Percentiles rank a stretch among this genome's conserved stretches.
phyloP scores from a whole-genome alignment of 306 rosid species.

The Dryas alaskensis region DNA sequence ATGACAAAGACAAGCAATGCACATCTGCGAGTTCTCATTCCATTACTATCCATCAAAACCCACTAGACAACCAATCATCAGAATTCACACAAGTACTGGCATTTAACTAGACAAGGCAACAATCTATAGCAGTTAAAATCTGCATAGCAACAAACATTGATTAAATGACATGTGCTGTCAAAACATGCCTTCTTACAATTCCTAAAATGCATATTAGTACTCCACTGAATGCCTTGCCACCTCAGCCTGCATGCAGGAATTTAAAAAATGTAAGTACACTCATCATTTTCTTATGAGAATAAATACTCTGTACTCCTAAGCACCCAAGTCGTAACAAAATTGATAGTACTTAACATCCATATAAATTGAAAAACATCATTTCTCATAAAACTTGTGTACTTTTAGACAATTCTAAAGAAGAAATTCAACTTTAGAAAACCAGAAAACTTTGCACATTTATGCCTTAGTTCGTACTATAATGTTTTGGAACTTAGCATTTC shows the following conservation, averaged over 20 bases:
- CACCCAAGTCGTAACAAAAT: background rate
- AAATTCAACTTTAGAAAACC: background rate
- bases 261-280: constrained; percentile 18
- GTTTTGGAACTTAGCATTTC: background rate
- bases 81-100: background rate
- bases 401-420: background rate
- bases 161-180: background rate
- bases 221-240: constrained; percentile 60
- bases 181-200: background rate
- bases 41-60: constrained; percentile 3
- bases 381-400: background rate
- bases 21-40: background rate
- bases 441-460: background rate
- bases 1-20: too few species aligned
- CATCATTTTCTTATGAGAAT: background rate
- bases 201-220: constrained; percentile 32
- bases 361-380: background rate
- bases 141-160: background rate
- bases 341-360: background rate
- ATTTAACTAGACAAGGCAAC: background rate
- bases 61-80: background rate
- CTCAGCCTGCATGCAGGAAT: constrained; percentile 53
- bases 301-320: background rate
- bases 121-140: background rate
- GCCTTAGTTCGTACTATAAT: background rate